Evolutionary conservation across 1,284 basidiomycete species (phyloP).

Genomic region (Megacollybia platyphylla): DNA sequence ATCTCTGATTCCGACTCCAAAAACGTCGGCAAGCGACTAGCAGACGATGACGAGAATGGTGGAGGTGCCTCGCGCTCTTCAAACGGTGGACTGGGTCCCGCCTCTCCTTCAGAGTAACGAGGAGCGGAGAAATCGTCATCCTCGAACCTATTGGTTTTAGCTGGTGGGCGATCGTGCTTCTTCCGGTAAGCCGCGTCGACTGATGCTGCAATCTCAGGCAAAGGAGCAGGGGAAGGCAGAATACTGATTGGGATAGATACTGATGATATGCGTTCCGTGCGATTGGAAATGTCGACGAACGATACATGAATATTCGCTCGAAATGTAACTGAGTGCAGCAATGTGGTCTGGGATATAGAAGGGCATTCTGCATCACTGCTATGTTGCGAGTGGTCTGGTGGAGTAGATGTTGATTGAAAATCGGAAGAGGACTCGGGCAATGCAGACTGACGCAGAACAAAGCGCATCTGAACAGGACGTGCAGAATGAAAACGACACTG

Average conservation of each 20-base stretch:
- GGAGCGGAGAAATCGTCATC: conserved; percentile 49
- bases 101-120: conserved; percentile 50
- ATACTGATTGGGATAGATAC: conserved; percentile 56
- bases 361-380: conserved; percentile 51
- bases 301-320: conserved; percentile 50
- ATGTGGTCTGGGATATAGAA: conserved; percentile 63
- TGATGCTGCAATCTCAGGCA: conserved; percentile 58
- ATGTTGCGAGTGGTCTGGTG: conserved; percentile 26
- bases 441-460: conserved; percentile 51
- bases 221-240: conserved; percentile 57
- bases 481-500: conserved; percentile 69
- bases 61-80: conserved; percentile 73
- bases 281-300: conserved; percentile 55
- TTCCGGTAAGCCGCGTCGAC: conserved; percentile 68
- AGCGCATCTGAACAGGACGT: conserved; percentile 52
- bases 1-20: conserved; percentile 65
- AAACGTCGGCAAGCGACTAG: conserved; percentile 53
- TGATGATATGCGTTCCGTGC: conserved; percentile 49
- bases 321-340: conserved; percentile 63
- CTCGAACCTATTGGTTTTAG: conserved; percentile 52
- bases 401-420: conserved; percentile 9
- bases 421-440: conserved; percentile 41
- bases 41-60: conserved; percentile 49
- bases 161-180: conserved; percentile 71
- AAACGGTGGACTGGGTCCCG: conserved; percentile 74